Evolutionary conservation across 2,329 filamentous ascomycete genomes (phyloP).

Genomic region (Penicillium sp.): DNA sequence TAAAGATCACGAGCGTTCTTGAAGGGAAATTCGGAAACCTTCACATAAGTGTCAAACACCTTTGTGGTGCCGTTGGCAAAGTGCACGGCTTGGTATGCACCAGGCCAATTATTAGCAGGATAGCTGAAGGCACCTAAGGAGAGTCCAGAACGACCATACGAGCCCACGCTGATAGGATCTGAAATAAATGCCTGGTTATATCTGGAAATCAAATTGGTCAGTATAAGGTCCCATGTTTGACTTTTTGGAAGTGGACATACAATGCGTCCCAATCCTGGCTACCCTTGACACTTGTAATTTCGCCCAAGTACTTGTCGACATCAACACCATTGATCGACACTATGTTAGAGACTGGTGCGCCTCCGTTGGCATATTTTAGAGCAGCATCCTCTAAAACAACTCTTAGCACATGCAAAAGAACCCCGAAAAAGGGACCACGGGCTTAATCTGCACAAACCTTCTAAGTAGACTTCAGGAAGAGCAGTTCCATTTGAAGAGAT

Average conservation of each 20-base stretch:
- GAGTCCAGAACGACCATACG: too few species aligned
- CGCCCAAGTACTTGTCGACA: constrained; percentile 47
- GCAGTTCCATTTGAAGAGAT: constrained; percentile 61
- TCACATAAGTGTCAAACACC: background rate
- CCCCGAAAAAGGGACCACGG: too few species aligned
- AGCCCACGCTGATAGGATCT: background rate
- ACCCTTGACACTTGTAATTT: constrained; percentile 50
- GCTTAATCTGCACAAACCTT: background rate
- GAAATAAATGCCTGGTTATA: background rate
- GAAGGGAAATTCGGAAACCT: constrained; percentile 25
- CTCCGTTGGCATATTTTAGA: constrained; percentile 1
- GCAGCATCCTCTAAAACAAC: background rate
- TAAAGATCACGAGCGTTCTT: constrained; percentile 57
- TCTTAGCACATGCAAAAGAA: too few species aligned
- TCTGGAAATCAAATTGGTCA: too few species aligned
- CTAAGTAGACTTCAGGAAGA: constrained; percentile 58
- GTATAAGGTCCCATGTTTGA: too few species aligned
- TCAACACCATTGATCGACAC: constrained; percentile 60
- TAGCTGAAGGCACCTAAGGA: background rate
- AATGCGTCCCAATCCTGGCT: constrained; percentile 61
- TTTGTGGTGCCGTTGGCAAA: constrained; percentile 55
- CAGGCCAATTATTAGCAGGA: background rate
- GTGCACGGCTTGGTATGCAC: constrained; percentile 54
- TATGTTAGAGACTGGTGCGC: constrained; percentile 51
- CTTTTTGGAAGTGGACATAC: too few species aligned